Percentiles rank a stretch among this genome's conserved stretches.
Conservation (phyloP, 495 filamentous ascomycete genomes). For the Penicillium angulare region DNA sequence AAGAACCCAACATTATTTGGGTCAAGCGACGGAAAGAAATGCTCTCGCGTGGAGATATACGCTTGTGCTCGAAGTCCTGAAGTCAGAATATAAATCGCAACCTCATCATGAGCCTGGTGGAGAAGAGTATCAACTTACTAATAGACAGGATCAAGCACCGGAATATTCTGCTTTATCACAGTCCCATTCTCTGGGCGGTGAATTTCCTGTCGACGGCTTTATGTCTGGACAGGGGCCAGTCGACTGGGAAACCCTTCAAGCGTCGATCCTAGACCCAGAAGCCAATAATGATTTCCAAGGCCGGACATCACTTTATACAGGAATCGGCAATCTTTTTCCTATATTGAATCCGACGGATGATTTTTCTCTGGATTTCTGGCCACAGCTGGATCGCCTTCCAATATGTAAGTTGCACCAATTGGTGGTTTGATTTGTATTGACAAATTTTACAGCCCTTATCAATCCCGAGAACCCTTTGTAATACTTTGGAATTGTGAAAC, state of each 20-base stretch:
- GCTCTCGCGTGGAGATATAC: slow-evolving; percentile 29
- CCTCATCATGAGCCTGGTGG: neutral
- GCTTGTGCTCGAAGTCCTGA: slow-evolving; percentile 24
- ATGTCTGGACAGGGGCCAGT: neutral
- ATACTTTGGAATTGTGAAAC: too few relatives aligned
- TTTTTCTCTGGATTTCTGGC: slow-evolving; percentile 28
- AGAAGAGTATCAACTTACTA: too few relatives aligned
- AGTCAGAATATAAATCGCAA: slow-evolving; percentile 15
- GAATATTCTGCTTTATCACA: neutral
- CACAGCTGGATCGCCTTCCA: slow-evolving; percentile 28
- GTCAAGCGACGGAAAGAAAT: slow-evolving; percentile 25
- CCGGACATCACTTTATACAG: slow-evolving; percentile 5
- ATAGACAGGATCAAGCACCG: neutral
- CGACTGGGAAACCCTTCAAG: neutral
- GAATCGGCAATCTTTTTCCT: slow-evolving; percentile 20
- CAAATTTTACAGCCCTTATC: too few relatives aligned
- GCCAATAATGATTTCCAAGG: neutral
- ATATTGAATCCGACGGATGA: slow-evolving; percentile 19
- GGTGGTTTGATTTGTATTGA: too few relatives aligned
- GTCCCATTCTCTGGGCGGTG: too few relatives aligned
- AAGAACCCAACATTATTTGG: slow-evolving; percentile 23
- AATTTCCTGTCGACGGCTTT: neutral
- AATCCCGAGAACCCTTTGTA: too few relatives aligned
- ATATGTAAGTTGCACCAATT: slow-evolving; percentile 21
- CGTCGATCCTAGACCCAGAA: neutral